Evolutionary conservation across 768 basidiomycete species (phyloP), one percentile per base, ranked within the genome.

Genomic region (Boletus rufocinnamomeus): DNA sequence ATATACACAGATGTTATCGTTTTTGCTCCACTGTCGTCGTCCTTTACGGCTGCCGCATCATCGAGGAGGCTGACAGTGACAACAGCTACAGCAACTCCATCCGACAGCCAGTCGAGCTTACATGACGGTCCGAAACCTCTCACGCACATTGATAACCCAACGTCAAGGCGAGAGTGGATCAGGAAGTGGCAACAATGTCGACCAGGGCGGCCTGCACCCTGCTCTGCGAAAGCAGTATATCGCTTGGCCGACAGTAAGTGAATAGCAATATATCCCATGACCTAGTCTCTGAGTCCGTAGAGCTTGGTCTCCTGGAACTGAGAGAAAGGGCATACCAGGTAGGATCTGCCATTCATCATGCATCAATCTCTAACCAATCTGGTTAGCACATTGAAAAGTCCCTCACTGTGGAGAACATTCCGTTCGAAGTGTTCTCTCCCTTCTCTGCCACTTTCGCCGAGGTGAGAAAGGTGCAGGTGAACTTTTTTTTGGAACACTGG

Each of bases 141-240:
- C 52, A 16, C 46, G 35, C 52, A 51, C 21, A 17, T 27, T 1
- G 68, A 75, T 35, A 64, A 64, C 6, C 75, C 78, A 0, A 70
- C 69, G 3, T 75, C 80, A 17, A 74, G 84, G 35, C 78, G 77
- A 60, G 85, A 89, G 53, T 95, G 92, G 92, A 85, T 93, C 47
- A 77, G 74, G 60, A 80, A 81, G 47, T 94, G 91, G 91, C 77
- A 80, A 67, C 72, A 72, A 46, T 75, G 76, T 52, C 81, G 89
- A 65, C 84, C 85, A 4, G 81, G 80, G 13, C 79, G 82, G 47
- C 88, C 89, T 2, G 76, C 80, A n/a, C 85, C 85, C 0, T 91
- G 90, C 66, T 92, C 89, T 30, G 90, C 92, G 16, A 94, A 94
- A 71, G 88, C 92, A 3, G 84, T 86, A 10, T 95, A 91, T 69